phyloP scores from a whole-genome alignment of 2,329 filamentous ascomycete species.

The Blastomyces parvus region DNA sequence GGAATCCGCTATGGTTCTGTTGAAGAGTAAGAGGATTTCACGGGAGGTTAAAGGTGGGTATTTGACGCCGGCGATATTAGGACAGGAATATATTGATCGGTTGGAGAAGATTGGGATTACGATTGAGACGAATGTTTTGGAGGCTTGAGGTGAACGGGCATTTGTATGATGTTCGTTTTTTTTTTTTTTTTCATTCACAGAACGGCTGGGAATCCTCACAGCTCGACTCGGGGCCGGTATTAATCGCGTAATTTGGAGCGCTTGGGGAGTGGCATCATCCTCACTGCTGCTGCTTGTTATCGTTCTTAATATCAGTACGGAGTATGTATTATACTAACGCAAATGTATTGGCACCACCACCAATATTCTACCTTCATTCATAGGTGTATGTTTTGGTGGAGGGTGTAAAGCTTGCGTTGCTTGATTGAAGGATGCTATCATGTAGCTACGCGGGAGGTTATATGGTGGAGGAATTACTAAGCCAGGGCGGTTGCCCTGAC shows the following conservation, averaged over 20 bases:
- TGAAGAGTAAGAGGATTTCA: constrained; percentile 33
- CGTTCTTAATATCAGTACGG: background rate
- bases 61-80: constrained; percentile 41
- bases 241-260: background rate
- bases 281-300: background rate
- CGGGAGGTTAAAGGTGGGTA: constrained; percentile 38
- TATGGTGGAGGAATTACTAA: no score
- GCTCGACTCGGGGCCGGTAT: background rate
- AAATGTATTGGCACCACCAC: no score
- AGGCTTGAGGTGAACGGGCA: constrained; percentile 17
- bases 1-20: constrained; percentile 38
- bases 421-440: no score
- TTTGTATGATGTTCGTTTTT: background rate
- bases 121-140: constrained; percentile 32
- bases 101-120: constrained; percentile 36
- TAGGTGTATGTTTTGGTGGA: no score
- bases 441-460: no score
- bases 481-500: no score
- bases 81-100: constrained; percentile 38
- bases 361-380: no score
- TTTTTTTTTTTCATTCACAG: background rate
- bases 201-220: background rate
- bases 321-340: no score
- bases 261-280: background rate
- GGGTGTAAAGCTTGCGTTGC: no score